phyloP scores from a whole-genome alignment of 805 yeast genomes.

The Monosporozyma aquatica region DNA sequence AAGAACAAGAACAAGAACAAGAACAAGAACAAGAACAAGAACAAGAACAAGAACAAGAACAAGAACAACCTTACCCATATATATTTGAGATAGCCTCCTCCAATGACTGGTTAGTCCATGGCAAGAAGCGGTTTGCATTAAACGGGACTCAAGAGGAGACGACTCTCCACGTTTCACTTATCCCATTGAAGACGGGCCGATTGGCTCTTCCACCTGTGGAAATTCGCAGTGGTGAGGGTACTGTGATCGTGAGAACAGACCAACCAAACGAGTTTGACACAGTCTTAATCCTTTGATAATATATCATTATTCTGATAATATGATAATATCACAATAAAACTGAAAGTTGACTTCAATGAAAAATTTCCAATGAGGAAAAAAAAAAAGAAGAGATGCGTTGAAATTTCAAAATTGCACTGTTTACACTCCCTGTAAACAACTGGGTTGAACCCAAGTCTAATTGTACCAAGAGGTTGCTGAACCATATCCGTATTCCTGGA shows the following conservation, averaged over 20 bases:
- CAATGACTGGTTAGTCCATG: slow-evolving; percentile 77
- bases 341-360: background rate
- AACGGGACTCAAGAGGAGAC: no score
- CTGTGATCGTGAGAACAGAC: slow-evolving; percentile 47
- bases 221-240: slow-evolving; percentile 32
- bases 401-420: background rate
- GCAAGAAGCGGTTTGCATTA: slow-evolving; percentile 50
- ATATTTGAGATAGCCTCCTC: slow-evolving; percentile 41
- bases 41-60: no score
- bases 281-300: slow-evolving; percentile 39
- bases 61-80: slow-evolving; percentile 23
- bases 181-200: slow-evolving; percentile 74
- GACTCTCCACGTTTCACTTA: no score
- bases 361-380: no score
- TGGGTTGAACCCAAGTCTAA: no score
- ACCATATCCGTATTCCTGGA: no score
- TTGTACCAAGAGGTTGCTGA: no score
- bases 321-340: background rate
- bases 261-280: slow-evolving; percentile 61
- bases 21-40: no score
- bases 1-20: no score
- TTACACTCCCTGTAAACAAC: no score
- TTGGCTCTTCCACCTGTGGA: slow-evolving; percentile 56
- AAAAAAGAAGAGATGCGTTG: background rate
- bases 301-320: background rate